These are phyloP conservation scores for Mollisiaceae sp. DNA, from an alignment of 2,329 filamentous ascomycete genomes.

Conservation along the genomic window DNA sequence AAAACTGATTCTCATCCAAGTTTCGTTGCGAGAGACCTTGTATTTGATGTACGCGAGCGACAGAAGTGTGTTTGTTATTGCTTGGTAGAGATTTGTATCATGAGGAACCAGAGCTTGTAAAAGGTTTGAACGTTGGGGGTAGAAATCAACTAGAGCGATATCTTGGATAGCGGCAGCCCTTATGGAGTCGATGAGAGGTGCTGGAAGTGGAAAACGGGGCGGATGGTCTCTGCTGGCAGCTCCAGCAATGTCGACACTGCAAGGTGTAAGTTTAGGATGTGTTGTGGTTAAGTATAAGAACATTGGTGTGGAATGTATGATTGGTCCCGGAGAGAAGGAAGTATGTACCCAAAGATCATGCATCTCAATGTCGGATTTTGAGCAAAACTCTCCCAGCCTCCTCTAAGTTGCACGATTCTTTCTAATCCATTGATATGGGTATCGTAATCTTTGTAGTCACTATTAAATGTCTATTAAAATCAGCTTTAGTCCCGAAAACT, in stretches of 20 bases:
- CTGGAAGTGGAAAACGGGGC: background rate
- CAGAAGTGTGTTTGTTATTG: too few species aligned
- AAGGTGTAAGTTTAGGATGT: background rate
- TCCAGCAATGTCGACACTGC: constrained; percentile 7
- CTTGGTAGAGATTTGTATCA: too few species aligned
- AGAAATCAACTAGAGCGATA: too few species aligned
- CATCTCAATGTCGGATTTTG: constrained; percentile 7
- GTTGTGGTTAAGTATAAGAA: background rate
- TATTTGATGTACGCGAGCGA: too few species aligned
- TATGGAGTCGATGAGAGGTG: background rate
- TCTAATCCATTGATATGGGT: constrained; percentile 3
- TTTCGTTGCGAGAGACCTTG: too few species aligned
- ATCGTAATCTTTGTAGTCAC: background rate
- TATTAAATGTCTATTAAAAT: background rate
- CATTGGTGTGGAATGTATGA: too few species aligned
- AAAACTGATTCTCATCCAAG: too few species aligned
- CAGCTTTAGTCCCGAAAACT: background rate
- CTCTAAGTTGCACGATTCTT: background rate
- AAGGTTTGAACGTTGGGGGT: too few species aligned
- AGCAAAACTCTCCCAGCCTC: constrained; percentile 4
- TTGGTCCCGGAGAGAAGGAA: background rate
- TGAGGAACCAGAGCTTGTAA: too few species aligned
- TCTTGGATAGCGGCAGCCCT: background rate
- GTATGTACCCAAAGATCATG: constrained; percentile 9
- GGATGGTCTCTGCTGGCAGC: constrained; percentile 1